A percentile compares a stretch with the other conserved stretches of the same genome.
Conservation (phyloP, 805 yeast species). For the Yarrowia osloensis region DNA sequence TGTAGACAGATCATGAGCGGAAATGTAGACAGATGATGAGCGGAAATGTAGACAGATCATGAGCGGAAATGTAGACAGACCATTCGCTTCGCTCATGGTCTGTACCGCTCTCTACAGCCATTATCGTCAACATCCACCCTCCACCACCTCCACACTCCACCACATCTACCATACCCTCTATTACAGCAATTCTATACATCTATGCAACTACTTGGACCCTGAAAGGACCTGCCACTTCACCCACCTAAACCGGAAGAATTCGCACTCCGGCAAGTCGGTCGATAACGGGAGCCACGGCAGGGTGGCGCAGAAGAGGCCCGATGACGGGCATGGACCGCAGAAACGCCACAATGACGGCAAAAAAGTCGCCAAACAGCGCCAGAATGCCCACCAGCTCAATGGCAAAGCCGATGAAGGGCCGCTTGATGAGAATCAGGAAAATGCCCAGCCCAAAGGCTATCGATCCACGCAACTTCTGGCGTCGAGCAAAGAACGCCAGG, state of each 20-base stretch:
- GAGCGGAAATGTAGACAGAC: too few species aligned
- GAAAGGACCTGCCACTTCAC: too few species aligned
- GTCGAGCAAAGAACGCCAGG: slow-evolving; percentile 77
- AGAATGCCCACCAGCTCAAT: slow-evolving; percentile 87
- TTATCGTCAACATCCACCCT: too few species aligned
- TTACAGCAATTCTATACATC: background rate
- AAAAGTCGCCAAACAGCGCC: slow-evolving; percentile 89
- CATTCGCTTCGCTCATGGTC: too few species aligned
- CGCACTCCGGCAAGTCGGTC: slow-evolving; percentile 68
- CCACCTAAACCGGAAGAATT: slow-evolving; percentile 59
- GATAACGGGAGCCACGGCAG: slow-evolving; percentile 73
- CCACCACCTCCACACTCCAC: too few species aligned
- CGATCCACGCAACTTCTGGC: slow-evolving; percentile 83
- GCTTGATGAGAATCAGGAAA: slow-evolving; percentile 66
- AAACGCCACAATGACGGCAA: slow-evolving; percentile 84
- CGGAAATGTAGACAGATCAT: too few species aligned
- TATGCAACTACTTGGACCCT: slow-evolving; percentile 2
- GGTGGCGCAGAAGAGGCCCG: slow-evolving; percentile 82
- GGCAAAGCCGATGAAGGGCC: slow-evolving; percentile 81
- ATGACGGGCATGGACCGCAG: slow-evolving; percentile 83
- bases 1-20: too few species aligned
- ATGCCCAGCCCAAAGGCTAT: slow-evolving; percentile 78
- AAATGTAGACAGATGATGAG: too few species aligned
- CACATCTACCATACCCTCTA: background rate
- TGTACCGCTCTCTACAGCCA: too few species aligned